These are phyloP conservation scores for Bryoerythrophyllum caledonicum DNA, from an alignment of 225 moss, liverwort and hornwort species.

Conservation along the genomic window DNA sequence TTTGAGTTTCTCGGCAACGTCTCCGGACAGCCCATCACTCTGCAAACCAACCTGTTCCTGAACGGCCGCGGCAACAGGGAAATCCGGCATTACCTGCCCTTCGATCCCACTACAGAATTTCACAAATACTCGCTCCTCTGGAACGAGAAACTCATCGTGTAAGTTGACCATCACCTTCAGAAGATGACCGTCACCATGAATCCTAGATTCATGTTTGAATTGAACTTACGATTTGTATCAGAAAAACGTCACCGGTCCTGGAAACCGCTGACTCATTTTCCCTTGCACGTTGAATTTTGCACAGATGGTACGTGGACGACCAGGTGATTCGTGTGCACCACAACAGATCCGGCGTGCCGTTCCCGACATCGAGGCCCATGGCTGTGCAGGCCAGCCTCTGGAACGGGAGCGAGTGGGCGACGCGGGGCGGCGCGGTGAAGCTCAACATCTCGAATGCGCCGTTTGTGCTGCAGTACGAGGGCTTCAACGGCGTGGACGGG, in stretches of 20 bases:
- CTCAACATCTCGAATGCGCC: slow-evolving; percentile 10
- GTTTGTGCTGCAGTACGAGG: slow-evolving; percentile 7
- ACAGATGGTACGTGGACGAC: slow-evolving; percentile 12
- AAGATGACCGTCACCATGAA: no score
- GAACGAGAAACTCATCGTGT: slow-evolving; percentile 18
- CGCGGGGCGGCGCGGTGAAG: slow-evolving; percentile 9
- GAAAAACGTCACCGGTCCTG: no score
- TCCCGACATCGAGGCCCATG: slow-evolving; percentile 8
- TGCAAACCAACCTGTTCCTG: not conserved
- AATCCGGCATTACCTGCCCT: slow-evolving; percentile 15
- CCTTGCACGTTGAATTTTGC: not conserved
- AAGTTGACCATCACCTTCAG: not conserved
- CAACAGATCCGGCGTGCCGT: slow-evolving; percentile 2
- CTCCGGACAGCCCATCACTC: slow-evolving; percentile 16
- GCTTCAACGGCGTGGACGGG: slow-evolving; percentile 13
- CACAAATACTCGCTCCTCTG: slow-evolving; percentile 20
- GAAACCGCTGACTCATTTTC: not conserved
- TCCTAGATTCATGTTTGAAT: no score
- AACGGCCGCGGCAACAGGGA: slow-evolving; percentile 8
- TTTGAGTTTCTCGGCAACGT: slow-evolving; percentile 19
- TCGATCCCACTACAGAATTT: slow-evolving; percentile 10
- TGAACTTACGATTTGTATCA: no score
- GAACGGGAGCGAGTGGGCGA: slow-evolving; percentile 19
- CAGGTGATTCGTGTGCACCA: slow-evolving; percentile 10
- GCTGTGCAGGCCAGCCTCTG: slow-evolving; percentile 16